Evolutionary conservation across 768 basidiomycete genomes (phyloP).

Genomic region (Dictyophora rubrovolvata): DNA sequence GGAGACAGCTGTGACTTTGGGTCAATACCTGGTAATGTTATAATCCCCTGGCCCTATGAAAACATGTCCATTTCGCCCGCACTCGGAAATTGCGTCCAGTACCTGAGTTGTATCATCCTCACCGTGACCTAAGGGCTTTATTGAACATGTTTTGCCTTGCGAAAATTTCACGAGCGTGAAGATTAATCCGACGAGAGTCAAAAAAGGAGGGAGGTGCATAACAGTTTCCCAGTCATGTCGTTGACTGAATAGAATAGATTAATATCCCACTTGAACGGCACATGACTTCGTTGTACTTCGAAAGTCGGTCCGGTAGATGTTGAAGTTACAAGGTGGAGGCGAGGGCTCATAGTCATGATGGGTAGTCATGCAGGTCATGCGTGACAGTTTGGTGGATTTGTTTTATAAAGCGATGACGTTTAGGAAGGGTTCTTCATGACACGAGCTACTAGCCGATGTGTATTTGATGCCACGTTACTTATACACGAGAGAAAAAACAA

Average conservation of each 20-base stretch:
- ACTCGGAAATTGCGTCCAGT: slow-evolving; percentile 36
- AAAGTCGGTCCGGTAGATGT: neutral
- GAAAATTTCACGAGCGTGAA: neutral
- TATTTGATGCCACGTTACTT: neutral
- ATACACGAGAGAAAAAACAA: neutral
- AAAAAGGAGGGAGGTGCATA: neutral
- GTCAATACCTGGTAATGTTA: slow-evolving; percentile 40
- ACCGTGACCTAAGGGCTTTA: neutral
- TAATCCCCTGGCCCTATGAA: slow-evolving; percentile 35
- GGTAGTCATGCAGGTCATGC: neutral
- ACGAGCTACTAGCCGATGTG: neutral
- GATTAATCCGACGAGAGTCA: neutral
- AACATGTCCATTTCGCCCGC: slow-evolving; percentile 38
- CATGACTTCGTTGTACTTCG: neutral
- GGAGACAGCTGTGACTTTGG: neutral
- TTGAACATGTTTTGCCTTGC: neutral
- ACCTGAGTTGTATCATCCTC: slow-evolving; percentile 23
- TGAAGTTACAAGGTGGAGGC: neutral
- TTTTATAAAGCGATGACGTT: neutral
- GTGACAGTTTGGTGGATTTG: neutral
- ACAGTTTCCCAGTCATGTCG: neutral
- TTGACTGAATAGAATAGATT: too few species aligned
- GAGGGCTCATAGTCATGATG: neutral
- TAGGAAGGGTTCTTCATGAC: neutral
- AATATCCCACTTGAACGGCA: neutral